Evolutionary conservation across 768 basidiomycete genomes (phyloP).

Genomic region (Exsudoporus frostii): DNA sequence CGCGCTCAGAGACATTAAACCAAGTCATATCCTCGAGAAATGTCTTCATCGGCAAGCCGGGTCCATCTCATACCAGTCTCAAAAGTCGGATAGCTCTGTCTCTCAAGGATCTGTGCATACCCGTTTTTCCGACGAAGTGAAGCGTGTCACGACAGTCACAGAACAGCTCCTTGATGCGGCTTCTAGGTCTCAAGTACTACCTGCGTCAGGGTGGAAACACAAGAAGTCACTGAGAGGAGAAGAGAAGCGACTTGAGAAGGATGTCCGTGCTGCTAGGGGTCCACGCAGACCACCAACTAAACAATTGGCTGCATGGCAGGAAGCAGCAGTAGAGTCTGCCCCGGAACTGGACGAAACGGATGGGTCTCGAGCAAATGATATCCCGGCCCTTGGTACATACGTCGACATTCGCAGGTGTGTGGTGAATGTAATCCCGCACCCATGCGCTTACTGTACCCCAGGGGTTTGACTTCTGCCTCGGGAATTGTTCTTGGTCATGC

Average conservation of each 20-base stretch:
- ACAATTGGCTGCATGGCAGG: conserved; percentile 25
- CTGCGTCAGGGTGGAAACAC: conserved; percentile 36
- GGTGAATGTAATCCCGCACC: background rate
- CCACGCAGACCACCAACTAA: conserved; percentile 21
- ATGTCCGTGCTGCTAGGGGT: conserved; percentile 12
- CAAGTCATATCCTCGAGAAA: conserved; percentile 12
- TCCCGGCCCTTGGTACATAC: conserved; percentile 45
- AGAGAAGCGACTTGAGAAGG: conserved; percentile 36
- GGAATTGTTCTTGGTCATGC: conserved; percentile 31
- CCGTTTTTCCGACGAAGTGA: conserved; percentile 1
- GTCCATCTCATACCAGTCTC: background rate
- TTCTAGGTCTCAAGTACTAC: conserved; percentile 22
- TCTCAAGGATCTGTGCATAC: background rate
- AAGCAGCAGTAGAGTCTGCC: conserved; percentile 14
- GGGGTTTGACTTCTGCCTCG: conserved; percentile 18
- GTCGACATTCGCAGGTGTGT: conserved; percentile 51
- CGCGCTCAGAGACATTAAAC: conserved; percentile 15
- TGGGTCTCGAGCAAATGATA: conserved; percentile 8
- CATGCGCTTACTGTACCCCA: conserved; percentile 13
- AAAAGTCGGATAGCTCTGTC: background rate
- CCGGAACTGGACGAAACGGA: conserved; percentile 11
- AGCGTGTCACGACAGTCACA: conserved; percentile 20
- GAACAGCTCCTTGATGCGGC: conserved; percentile 35
- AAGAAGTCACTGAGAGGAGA: conserved; percentile 35
- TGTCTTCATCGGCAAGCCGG: background rate